phyloP scores from a whole-genome alignment of 140 eudicot genomes.

The Senecio squalidus region DNA sequence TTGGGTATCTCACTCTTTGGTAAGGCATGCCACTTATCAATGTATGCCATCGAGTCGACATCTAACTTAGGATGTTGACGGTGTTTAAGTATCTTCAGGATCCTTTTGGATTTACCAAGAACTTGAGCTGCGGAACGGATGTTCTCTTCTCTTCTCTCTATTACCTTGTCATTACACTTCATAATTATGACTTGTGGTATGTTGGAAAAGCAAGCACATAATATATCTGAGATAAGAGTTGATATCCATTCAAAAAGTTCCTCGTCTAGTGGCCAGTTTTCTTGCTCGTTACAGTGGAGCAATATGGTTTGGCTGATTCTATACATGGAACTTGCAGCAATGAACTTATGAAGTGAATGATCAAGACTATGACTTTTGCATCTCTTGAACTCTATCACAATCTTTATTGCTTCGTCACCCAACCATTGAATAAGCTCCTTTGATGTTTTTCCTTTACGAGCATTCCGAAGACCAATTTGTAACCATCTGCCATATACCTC shows the following conservation, averaged over 20 bases:
- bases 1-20: not conserved
- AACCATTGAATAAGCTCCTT: constrained; percentile 17
- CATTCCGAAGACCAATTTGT: not conserved
- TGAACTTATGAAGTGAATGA: not conserved
- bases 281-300: not conserved
- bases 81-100: not conserved
- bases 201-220: constrained; percentile 10
- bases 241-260: not conserved
- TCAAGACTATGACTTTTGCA: not conserved
- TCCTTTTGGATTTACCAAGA: constrained; percentile 13
- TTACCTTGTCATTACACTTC: constrained; percentile 8
- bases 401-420: constrained; percentile 15
- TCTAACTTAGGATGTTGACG: constrained; percentile 7
- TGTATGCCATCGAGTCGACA: constrained; percentile 9
- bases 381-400: not conserved
- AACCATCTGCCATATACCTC: not conserved
- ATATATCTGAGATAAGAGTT: constrained; percentile 9
- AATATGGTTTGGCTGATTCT: not conserved
- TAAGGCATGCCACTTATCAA: constrained; percentile 3
- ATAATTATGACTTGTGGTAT: constrained; percentile 7
- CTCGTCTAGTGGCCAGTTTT: not conserved
- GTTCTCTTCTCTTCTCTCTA: constrained; percentile 7
- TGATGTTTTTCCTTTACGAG: not conserved
- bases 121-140: constrained; percentile 1
- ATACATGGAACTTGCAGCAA: constrained; percentile 5